phyloP scores from a whole-genome alignment of 2,329 filamentous ascomycete species.

The Monosporascus sp. region DNA sequence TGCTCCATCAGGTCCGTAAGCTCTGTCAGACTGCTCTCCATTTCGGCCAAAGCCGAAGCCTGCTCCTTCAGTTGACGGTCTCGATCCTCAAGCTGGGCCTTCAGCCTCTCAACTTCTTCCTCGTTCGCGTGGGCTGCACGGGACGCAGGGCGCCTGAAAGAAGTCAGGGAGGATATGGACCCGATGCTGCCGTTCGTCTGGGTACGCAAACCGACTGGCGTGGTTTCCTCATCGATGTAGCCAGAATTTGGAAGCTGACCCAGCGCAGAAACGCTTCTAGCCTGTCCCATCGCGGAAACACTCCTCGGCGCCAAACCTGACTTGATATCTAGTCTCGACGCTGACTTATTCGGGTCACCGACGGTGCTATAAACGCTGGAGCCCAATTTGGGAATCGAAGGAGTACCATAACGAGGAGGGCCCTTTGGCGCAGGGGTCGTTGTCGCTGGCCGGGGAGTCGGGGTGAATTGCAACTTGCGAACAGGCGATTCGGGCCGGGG shows the following conservation, averaged over 20 bases:
- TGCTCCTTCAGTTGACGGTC: conserved; percentile 89
- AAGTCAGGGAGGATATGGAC: conserved; percentile 48
- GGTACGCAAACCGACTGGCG: conserved; percentile 46
- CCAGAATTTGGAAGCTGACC: conserved; percentile 38
- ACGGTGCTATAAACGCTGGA: conserved; percentile 58
- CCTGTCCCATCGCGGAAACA: conserved; percentile 52
- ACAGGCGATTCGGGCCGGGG: conserved; percentile 83
- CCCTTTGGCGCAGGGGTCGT: conserved; percentile 45
- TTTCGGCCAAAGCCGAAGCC: conserved; percentile 73
- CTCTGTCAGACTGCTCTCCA: conserved; percentile 56
- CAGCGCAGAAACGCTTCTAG: conserved; percentile 54
- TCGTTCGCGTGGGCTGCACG: conserved; percentile 48
- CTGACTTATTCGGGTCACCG: conserved; percentile 56
- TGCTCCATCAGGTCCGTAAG: conserved; percentile 62
- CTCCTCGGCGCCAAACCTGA: conserved; percentile 52
- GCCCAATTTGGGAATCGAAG: conserved; percentile 55
- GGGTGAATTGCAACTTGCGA: conserved; percentile 61
- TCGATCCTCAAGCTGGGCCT: conserved; percentile 71
- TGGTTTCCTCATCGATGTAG: conserved; percentile 53
- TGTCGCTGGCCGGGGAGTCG: conserved; percentile 52
- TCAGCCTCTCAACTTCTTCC: conserved; percentile 69
- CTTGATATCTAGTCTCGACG: conserved; percentile 42
- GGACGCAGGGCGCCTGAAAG: conserved; percentile 47
- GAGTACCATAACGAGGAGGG: conserved; percentile 59
- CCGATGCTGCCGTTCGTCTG: conserved; percentile 50